A percentile compares a stretch with the other conserved stretches of the same genome.
These are phyloP conservation scores for Coemansia sp. DNA, from an alignment of 192 early-diverging fungal genomes.

Conservation along the genomic window DNA sequence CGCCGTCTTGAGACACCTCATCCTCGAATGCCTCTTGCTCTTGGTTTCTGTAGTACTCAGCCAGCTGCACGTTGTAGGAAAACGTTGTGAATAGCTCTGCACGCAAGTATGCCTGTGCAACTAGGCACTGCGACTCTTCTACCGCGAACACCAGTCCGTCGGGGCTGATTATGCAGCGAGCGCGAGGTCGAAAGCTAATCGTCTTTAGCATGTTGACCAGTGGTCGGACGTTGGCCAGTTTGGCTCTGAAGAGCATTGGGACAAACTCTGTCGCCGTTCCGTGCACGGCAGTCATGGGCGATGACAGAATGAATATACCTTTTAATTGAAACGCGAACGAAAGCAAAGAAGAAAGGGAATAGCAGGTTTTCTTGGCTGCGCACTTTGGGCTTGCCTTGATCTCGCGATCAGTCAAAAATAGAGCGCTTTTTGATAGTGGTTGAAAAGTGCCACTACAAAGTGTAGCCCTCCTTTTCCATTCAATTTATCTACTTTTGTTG, in stretches of 20 bases:
- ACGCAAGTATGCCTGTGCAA: slow-evolving; percentile 47
- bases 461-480: not conserved
- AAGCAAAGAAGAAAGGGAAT: not conserved
- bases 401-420: not conserved
- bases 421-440: not conserved
- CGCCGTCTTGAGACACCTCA: slow-evolving; percentile 8
- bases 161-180: slow-evolving; percentile 36
- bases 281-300: not conserved
- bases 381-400: not conserved
- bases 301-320: not conserved
- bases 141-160: slow-evolving; percentile 43
- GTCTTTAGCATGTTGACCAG: slow-evolving; percentile 57
- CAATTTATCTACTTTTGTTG: not conserved
- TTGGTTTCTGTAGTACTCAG: slow-evolving; percentile 9
- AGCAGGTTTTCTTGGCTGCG: not conserved
- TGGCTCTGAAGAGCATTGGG: slow-evolving; percentile 29
- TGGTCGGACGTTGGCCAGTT: slow-evolving; percentile 48
- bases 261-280: slow-evolving; percentile 7
- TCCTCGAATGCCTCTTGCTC: not conserved
- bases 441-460: not conserved
- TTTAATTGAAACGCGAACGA: not conserved
- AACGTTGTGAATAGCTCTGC: slow-evolving; percentile 34
- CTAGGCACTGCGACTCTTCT: slow-evolving; percentile 45
- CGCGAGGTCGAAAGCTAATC: slow-evolving; percentile 39
- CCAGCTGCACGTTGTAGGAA: slow-evolving; percentile 23